phyloP scores from a whole-genome alignment of 441 rosid species.

The Melastoma candidum region DNA sequence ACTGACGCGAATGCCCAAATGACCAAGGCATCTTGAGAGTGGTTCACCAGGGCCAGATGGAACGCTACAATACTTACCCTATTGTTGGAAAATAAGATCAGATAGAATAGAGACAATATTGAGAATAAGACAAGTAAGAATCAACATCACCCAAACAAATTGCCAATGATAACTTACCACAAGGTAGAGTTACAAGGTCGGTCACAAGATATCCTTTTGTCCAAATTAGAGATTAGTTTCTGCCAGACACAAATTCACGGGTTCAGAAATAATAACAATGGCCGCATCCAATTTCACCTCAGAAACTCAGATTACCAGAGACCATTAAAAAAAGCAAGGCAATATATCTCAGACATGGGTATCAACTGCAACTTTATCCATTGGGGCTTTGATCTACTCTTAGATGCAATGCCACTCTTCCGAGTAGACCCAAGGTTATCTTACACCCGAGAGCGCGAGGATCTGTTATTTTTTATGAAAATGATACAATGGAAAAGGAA shows the following conservation, averaged over 20 bases:
- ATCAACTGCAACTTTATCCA: too few species aligned
- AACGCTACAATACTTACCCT: slow-evolving; percentile 88
- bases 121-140: slow-evolving; percentile 1
- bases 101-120: neutral
- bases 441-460: too few species aligned
- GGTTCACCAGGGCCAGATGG: slow-evolving; percentile 66
- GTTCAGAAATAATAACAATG: slow-evolving; percentile 12
- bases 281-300: neutral
- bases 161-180: slow-evolving; percentile 42
- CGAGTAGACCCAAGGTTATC: too few species aligned
- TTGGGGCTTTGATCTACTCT: too few species aligned
- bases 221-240: slow-evolving; percentile 77
- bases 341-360: too few species aligned
- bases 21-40: slow-evolving; percentile 70
- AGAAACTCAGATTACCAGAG: too few species aligned
- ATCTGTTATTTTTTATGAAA: neutral
- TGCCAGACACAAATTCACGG: slow-evolving; percentile 24
- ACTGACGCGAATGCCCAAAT: slow-evolving; percentile 67
- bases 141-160: too few species aligned
- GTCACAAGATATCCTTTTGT: slow-evolving; percentile 61
- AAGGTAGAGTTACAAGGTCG: slow-evolving; percentile 56
- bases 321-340: too few species aligned
- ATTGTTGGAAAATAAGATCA: slow-evolving; percentile 2
- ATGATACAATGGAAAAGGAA: neutral
- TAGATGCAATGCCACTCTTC: too few species aligned